Conservation (phyloP, 2,329 filamentous ascomycete species). For the Colletotrichum trifolii region DNA sequence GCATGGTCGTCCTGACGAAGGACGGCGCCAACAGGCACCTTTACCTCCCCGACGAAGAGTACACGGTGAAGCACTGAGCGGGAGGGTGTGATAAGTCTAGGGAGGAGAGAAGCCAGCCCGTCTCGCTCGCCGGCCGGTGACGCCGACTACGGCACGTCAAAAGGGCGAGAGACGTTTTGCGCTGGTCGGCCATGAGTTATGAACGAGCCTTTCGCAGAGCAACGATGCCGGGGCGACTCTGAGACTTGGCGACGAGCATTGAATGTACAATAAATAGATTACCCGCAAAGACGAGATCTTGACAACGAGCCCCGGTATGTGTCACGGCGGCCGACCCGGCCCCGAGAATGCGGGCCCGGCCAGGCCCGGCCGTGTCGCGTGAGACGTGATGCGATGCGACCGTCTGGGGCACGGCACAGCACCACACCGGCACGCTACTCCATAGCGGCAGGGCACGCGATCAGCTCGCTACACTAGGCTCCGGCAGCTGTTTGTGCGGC, state of each 20-base stretch:
- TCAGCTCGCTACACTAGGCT: neutral
- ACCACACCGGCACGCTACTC: neutral
- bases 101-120: neutral
- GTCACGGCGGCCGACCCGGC: neutral
- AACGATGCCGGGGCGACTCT: constrained; percentile 23
- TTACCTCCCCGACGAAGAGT: constrained; percentile 93
- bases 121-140: neutral
- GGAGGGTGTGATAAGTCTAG: constrained; percentile 30
- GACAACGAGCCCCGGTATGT: neutral
- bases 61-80: constrained; percentile 73
- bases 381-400: neutral
- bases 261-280: constrained; percentile 37
- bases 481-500: no score
- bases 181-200: constrained; percentile 27
- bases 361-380: neutral
- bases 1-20: constrained; percentile 94
- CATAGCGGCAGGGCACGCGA: constrained; percentile 9
- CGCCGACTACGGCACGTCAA: neutral
- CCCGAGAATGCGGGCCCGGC: neutral
- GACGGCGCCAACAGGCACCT: constrained; percentile 92
- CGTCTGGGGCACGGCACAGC: neutral
- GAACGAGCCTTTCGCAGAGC: constrained; percentile 20
- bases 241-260: constrained; percentile 28
- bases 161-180: constrained; percentile 18
- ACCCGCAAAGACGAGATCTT: constrained; percentile 29